Evolutionary conservation across 2,329 filamentous ascomycete species (phyloP).

Genomic region (Neofusicoccum laricinum): DNA sequence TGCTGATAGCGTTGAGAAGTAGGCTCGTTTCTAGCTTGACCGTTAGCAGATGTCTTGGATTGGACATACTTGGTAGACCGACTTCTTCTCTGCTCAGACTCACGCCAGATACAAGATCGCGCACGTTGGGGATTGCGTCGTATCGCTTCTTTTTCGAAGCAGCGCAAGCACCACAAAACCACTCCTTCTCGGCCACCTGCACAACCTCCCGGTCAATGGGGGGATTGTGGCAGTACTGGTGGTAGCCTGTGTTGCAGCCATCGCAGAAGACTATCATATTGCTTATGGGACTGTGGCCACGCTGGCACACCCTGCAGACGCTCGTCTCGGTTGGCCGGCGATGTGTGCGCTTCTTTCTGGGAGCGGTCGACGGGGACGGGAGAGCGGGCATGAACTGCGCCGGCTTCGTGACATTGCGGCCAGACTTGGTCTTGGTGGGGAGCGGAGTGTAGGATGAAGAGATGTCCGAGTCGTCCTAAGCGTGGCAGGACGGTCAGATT

Average conservation of each 20-base stretch:
- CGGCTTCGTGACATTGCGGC: constrained; percentile 67
- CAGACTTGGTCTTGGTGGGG: constrained; percentile 71
- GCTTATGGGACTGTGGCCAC: constrained; percentile 66
- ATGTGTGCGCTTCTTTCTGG: constrained; percentile 45
- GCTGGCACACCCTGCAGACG: constrained; percentile 69
- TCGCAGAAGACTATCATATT: constrained; percentile 88
- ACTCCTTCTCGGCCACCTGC: constrained; percentile 63
- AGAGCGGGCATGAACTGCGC: constrained; percentile 59
- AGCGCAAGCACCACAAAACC: constrained; percentile 66
- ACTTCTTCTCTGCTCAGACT: constrained; percentile 43
- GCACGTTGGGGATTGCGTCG: constrained; percentile 38
- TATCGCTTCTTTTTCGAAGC: constrained; percentile 30
- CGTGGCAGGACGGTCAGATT: constrained; percentile 3
- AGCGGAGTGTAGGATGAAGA: constrained; percentile 51
- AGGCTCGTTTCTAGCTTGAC: constrained; percentile 56
- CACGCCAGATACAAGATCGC: constrained; percentile 38
- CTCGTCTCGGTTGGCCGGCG: constrained; percentile 37
- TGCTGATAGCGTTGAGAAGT: constrained; percentile 61
- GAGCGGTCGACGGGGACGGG: constrained; percentile 45
- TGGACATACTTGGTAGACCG: constrained; percentile 18
- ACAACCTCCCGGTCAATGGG: constrained; percentile 69
- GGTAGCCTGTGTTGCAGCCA: constrained; percentile 75
- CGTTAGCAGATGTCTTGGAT: constrained; percentile 21
- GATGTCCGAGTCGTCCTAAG: constrained; percentile 36
- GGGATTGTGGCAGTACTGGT: constrained; percentile 78